These are phyloP conservation scores for Diospyros kaki DNA, from an alignment of 148 eudicot genomes.

Conservation along the genomic window DNA sequence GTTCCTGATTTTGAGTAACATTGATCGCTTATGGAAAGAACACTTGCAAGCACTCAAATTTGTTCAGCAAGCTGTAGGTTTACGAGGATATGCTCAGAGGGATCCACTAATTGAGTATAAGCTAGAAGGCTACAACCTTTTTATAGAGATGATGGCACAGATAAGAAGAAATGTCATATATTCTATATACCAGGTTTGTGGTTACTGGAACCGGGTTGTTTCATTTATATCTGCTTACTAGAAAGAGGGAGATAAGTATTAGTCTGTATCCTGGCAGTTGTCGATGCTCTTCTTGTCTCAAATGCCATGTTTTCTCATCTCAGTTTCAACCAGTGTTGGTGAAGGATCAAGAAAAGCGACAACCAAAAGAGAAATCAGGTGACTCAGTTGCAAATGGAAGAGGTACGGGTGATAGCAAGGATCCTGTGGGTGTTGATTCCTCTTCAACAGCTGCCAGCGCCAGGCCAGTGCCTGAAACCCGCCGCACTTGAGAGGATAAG, in stretches of 20 bases:
- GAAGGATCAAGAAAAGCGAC: constrained; percentile 57
- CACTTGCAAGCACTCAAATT: constrained; percentile 96
- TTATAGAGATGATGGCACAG: constrained; percentile 98
- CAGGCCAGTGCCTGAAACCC: constrained; percentile 19
- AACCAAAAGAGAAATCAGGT: constrained; percentile 28
- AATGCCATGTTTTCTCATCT: constrained; percentile 5
- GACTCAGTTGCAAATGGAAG: constrained; percentile 34
- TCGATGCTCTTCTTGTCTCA: neutral
- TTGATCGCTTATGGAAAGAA: constrained; percentile 97
- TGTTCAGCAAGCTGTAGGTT: constrained; percentile 97
- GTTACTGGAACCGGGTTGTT: constrained; percentile 10
- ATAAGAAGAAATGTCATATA: constrained; percentile 94
- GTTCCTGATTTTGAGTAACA: constrained; percentile 83
- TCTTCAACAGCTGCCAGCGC: constrained; percentile 33
- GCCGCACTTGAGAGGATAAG: neutral
- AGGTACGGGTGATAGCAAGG: constrained; percentile 18
- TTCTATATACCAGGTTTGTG: constrained; percentile 84
- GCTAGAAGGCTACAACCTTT: constrained; percentile 98
- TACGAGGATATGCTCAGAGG: constrained; percentile 96
- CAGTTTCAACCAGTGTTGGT: constrained; percentile 93
- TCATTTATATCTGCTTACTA: neutral
- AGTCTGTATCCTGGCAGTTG: too few species aligned
- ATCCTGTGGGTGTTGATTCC: constrained; percentile 25
- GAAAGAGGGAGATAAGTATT: neutral
- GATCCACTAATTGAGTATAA: constrained; percentile 99